Percentiles rank a stretch among this genome's conserved stretches.
phyloP scores from a whole-genome alignment of 2,329 filamentous ascomycete species.

The Cordyceps militaris region DNA sequence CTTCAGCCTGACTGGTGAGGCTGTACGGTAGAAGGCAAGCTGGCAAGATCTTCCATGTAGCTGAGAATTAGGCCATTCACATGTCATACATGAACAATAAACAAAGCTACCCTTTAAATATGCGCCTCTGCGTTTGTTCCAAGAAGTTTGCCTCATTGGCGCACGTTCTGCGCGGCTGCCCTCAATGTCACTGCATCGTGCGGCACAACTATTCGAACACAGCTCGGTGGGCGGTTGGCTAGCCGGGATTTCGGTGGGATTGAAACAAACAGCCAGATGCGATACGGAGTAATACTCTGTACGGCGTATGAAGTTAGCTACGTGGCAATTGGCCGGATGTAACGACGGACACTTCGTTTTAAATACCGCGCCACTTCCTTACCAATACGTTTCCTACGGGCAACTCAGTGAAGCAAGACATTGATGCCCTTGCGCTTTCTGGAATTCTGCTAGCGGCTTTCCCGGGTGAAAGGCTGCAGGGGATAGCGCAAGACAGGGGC shows the following conservation, averaged over 20 bases:
- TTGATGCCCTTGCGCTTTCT: background rate
- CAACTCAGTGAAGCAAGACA: background rate
- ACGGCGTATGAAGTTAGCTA: too few species aligned
- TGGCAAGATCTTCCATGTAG: too few species aligned
- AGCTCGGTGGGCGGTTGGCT: background rate
- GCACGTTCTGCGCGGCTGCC: background rate
- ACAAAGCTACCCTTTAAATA: too few species aligned
- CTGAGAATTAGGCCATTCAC: too few species aligned
- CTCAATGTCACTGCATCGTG: background rate
- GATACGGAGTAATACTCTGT: background rate
- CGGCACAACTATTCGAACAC: background rate
- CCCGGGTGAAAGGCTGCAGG: constrained; percentile 6
- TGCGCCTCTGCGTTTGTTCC: background rate
- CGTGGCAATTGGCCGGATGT: constrained; percentile 3
- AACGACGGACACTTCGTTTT: background rate
- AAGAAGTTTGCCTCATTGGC: background rate
- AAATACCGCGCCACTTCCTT: background rate
- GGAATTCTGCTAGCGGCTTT: constrained; percentile 1
- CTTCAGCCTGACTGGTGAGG: too few species aligned
- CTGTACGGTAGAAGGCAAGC: too few species aligned
- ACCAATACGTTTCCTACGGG: background rate
- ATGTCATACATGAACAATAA: too few species aligned
- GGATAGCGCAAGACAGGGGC: constrained; percentile 7
- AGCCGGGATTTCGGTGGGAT: constrained; percentile 5
- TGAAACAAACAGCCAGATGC: background rate